Evolutionary conservation across 345 rosid genomes (phyloP), one percentile per base, ranked within the genome.

Genomic region (Sisymbrium altissimum): DNA sequence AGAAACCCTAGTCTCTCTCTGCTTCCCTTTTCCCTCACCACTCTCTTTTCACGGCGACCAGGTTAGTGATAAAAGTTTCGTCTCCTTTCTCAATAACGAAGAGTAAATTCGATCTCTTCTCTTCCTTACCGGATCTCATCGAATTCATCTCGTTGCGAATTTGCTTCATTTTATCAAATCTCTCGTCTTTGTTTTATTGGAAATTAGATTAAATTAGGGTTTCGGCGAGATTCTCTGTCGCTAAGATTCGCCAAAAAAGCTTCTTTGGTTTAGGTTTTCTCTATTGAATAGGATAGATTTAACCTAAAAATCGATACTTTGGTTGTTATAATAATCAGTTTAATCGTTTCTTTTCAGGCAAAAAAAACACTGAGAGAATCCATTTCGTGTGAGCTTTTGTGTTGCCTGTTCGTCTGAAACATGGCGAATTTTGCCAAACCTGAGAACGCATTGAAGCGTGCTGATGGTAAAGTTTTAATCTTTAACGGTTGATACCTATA

Each of bases 381-480:
- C 18, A 3, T 29, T 6, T 40, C 66, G 44, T 41, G 27, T 32
- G 65, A 44, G 48, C 35, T 56, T 23, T 27, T 61, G 35, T 50
- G 7, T 38, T 21, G 61, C 64, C 14, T 63, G 44, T 68, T 69
- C 70, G 70, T 59, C 61, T 59, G 68, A 77, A 70, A 55, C 71
- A 93, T 93, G 98, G 72, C 89, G 71, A 84, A 77, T 35, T 93
- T 83, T 75, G 87, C 89, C 61, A 93, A 93, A 78, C 96, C 97
- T 0, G 96, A 93, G 83, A 91, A 91, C 55, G 98, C 98, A 0
- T 65, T 93, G 58, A 91, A 91, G 86, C 91, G 97, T 58, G 98
- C 97, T 35, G 97, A 93, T 85, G 97, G 98, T 90, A 48, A 80
- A 84, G 60, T 30, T 33, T 3, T 25, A 45, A 3, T 23, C 25